Evolutionary conservation across 2,329 filamentous ascomycete genomes (phyloP), one percentile per base, ranked within the genome.

Genomic region (Penicillium brasilianum): DNA sequence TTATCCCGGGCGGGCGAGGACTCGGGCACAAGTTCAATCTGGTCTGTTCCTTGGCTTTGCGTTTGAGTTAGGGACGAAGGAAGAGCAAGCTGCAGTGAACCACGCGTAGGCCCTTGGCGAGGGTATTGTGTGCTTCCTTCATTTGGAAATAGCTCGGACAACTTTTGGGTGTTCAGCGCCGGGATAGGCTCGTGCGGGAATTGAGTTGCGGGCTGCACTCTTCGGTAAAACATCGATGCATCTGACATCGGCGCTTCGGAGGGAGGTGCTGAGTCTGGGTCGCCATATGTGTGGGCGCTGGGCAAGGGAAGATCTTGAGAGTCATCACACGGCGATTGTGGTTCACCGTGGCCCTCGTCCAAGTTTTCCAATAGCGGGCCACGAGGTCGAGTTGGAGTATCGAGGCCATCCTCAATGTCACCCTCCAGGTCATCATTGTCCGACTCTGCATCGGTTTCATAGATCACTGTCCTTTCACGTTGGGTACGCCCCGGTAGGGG

Each of bases 361-460:
- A 55, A 22, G 28, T 58, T 48, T 6, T 56, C 28, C 18, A 51
- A 28, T 28, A 28, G 55, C 14, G 37, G 13, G 32, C 10, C 20
- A 20, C 46, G 58, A 8, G 54, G 25, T 20, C 50, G 56, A 22
- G 56, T 43, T 34, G 59, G 61, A 28, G 63, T 61, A 20, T 58
- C 59, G 32, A 66, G 55, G 37, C 44, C 49, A 49, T 64, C 58
- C 3, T 68, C 59, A 16, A 57, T 22, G 8, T 66, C 66, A 41
- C 73, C 65, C n/a, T 73, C 64, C 16, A 65, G 57, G 9, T 76
- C 75, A 25, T 68, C 71, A 30, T 72, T 70, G 14, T 78, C 74
- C 13, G 73, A 69, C n/a, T 79, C 77, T 1, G 71, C 76, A 63
- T 79, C 78, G 2, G 78, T 80, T 55, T 79, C 78, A 64, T 79